Evolutionary conservation across 2,329 filamentous ascomycete species (phyloP), one percentile per base, ranked within the genome.

Genomic region (Pseudogymnoascus sp.): DNA sequence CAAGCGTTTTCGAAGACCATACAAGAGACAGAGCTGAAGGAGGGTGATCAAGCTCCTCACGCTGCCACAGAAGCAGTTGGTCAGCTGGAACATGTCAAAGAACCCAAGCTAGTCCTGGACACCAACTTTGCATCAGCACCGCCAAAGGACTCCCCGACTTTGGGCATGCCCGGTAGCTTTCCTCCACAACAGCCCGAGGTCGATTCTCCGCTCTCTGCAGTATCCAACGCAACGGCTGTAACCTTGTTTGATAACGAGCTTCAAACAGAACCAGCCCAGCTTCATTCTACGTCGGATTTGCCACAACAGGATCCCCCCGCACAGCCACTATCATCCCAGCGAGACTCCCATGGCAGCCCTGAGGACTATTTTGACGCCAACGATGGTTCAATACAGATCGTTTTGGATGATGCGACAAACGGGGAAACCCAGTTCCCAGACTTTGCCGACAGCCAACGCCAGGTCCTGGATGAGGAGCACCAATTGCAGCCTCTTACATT

Each of bases 1-100:
- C 84, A 91, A 61, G 91, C 90, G 12, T 93, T 95, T 72, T 92
- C 85, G 67, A 90, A 89, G 70, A 90, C 88, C n/a, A 85, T 94
- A 57, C 83, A 87, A 64, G 88, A 90, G 69, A 88, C 78, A 67
- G 86, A 89, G 69, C 85, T 69, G 77, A 81, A 66, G 75, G 74
- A 62, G n/a, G 32, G 32, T 20, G 28, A 54, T 20, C 47, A 54
- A 34, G 22, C n/a, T 11, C 43, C 57, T 37, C 22, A 25, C 2
- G 22, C 22, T 25, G 22, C 30, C 14, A 8, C 8, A 38, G 30
- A 37, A 58, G 6, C 57, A 38, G 57, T 20, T 58, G 14, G 28
- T 6, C 43, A 54, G 43, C 43, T 22, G 28, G 41, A 43, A 43
- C 11, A 43, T n/a, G 20, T n/a, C 12, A 50, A 30, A 18, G 43